phyloP scores from a whole-genome alignment of 2,329 filamentous ascomycete genomes.

The Diaporthe eres region DNA sequence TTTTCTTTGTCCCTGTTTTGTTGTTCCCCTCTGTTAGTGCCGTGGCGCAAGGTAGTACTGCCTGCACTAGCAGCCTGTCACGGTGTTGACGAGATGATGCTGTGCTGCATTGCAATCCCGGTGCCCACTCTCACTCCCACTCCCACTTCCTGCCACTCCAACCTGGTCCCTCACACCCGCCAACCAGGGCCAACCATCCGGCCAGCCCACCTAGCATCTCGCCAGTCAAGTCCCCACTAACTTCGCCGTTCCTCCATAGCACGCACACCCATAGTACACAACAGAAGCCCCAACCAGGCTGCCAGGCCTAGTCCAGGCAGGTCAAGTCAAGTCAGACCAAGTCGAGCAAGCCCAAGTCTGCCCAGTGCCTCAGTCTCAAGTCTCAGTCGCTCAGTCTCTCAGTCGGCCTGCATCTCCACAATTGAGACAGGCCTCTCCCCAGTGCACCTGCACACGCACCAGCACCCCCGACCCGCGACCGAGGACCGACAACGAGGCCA shows the following conservation, averaged over 20 bases:
- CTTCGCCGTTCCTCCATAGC: not conserved
- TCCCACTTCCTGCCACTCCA: conserved; percentile 3
- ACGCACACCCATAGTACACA: not conserved
- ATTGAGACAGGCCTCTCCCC: conserved; percentile 27
- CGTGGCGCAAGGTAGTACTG: not conserved
- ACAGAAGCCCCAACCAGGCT: not conserved
- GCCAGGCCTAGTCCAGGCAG: not conserved
- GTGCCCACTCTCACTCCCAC: not conserved
- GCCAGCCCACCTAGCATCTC: not conserved
- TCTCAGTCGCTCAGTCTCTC: not conserved
- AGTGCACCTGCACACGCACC: conserved; percentile 3
- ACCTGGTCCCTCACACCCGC: not conserved
- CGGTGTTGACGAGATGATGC: conserved; percentile 1
- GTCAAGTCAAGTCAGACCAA: not conserved
- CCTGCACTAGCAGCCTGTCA: conserved; percentile 12
- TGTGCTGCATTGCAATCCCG: conserved; percentile 1
- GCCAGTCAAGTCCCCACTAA: not conserved
- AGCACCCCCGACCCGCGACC: not conserved
- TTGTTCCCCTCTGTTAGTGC: conserved; percentile 32
- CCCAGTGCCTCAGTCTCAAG: not conserved
- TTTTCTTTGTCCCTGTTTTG: conserved; percentile 26
- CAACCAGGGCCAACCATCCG: conserved; percentile 13
- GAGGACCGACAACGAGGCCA: conserved; percentile 14
- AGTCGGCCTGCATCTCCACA: not conserved
- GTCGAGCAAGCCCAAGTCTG: conserved; percentile 5